Evolutionary conservation across 176 grass and related monocot genomes (phyloP).

Genomic region (Raddia distichophylla): DNA sequence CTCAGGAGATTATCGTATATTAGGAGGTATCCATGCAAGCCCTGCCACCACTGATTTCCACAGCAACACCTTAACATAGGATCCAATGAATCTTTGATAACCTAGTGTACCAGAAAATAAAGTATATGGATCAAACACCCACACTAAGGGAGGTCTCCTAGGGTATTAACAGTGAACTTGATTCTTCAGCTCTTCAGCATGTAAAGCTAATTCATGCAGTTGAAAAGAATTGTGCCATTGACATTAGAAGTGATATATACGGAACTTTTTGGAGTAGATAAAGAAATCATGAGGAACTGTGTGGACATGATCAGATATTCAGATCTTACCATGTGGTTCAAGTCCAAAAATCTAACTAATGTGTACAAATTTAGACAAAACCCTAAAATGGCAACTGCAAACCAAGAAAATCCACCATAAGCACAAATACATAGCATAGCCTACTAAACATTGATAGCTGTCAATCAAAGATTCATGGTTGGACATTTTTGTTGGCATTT

Average conservation of each 20-base stretch:
- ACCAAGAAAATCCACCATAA: neutral
- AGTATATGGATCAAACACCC: neutral
- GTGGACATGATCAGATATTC: neutral
- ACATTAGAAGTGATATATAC: neutral
- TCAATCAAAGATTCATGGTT: neutral
- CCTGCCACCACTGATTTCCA: neutral
- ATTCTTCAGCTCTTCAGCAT: neutral
- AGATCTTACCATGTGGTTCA: neutral
- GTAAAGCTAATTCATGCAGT: neutral
- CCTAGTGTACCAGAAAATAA: neutral
- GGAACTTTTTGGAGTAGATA: neutral
- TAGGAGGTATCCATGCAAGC: neutral
- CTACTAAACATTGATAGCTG: neutral
- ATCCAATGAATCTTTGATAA: constrained; percentile 2
- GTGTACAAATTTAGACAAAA: constrained; percentile 1
- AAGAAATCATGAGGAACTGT: neutral
- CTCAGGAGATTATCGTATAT: neutral
- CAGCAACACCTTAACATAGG: constrained; percentile 4
- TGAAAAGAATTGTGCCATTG: neutral
- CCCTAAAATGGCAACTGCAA: neutral
- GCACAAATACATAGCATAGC: neutral
- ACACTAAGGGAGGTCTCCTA: neutral
- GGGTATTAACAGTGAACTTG: neutral
- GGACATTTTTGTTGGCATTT: neutral
- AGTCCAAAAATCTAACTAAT: neutral